Evolutionary conservation across 2,329 filamentous ascomycete species (phyloP).

Genomic region (Clonostachys solani): DNA sequence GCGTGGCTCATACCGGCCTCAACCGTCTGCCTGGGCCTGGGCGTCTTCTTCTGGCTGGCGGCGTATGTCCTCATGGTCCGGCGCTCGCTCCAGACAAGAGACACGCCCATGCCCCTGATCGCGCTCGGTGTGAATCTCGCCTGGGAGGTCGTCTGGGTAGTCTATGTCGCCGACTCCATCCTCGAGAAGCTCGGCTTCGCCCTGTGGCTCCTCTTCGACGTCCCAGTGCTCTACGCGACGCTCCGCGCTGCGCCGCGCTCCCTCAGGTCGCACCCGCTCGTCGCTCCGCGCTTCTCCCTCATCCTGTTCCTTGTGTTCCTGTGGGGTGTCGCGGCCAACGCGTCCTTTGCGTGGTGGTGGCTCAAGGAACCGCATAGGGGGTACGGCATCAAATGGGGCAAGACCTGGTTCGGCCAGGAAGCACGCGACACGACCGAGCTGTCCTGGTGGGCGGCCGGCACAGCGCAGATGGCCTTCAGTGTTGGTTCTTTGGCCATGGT

Average conservation of each 20-base stretch:
- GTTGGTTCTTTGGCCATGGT: slow-evolving; percentile 35
- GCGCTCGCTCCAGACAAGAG: slow-evolving; percentile 37
- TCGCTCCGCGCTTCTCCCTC: slow-evolving; percentile 32
- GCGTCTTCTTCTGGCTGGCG: slow-evolving; percentile 32
- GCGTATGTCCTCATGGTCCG: slow-evolving; percentile 42
- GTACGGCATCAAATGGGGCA: slow-evolving; percentile 37
- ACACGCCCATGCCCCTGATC: slow-evolving; percentile 44
- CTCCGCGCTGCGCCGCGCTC: slow-evolving; percentile 36
- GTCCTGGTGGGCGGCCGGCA: slow-evolving; percentile 41
- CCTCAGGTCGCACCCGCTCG: slow-evolving; percentile 32
- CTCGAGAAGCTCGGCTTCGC: slow-evolving; percentile 38
- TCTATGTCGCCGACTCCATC: slow-evolving; percentile 36
- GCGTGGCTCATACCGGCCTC: slow-evolving; percentile 30
- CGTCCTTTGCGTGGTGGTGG: slow-evolving; percentile 42
- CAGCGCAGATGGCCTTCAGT: slow-evolving; percentile 35
- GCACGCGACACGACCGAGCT: slow-evolving; percentile 43
- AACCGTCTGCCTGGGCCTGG: slow-evolving; percentile 24
- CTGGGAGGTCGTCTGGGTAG: slow-evolving; percentile 46
- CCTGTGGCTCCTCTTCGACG: slow-evolving; percentile 44
- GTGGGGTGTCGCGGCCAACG: slow-evolving; percentile 31
- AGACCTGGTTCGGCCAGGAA: slow-evolving; percentile 32
- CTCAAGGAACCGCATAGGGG: slow-evolving; percentile 31
- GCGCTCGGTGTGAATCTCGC: slow-evolving; percentile 43
- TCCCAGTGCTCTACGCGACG: slow-evolving; percentile 38
- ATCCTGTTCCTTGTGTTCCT: slow-evolving; percentile 28